Evolutionary conservation across 2,329 filamentous ascomycete species (phyloP), one percentile per base, ranked within the genome.

Genomic region (Exophiala sideris): DNA sequence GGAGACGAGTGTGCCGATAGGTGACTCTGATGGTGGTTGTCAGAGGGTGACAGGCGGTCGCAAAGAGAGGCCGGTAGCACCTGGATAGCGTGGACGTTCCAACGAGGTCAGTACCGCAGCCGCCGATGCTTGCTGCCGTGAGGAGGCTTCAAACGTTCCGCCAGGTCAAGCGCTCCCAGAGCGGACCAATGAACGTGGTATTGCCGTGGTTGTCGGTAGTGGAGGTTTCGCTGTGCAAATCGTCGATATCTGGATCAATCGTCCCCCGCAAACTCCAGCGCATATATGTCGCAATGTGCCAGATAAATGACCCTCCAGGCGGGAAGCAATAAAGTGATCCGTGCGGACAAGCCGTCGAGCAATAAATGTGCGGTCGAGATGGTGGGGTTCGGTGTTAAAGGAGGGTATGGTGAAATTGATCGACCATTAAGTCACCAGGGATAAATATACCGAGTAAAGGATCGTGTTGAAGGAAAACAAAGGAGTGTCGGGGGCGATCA

Each of bases 401-500:
- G 51, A 41, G 48, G 36, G 48, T 42, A 33, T 39, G 51, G 53
- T 12, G 47, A 45, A 24, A 50, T 45, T 48, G 47, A 47, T 38
- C 18, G 44, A 44, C 10, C 33, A 47, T 52, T 42, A 56, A 56
- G 53, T 52, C 42, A 56, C 53, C 42, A 45, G 46, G n/a, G 44
- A 42, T 50, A 50, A 52, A 49, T 20, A 58, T 40, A 51, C 32
- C 33, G 45, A 57, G 46, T 34, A 47, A 55, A 57, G 45, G 54
- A 52, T 52, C 47, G 54, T 39, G 52, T 35, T 46, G 53, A 60
- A 36, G 45, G 57, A 52, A 57, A 24, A 24, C 36, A 53, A 60
- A 60, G 42, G 57, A 60, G 54, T 54, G 57, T 50, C 45, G 33
- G 45, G 45, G 57, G 50, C 41, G 48, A 46, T 46, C 46, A 46